Base-by-base conservation (phyloP, 116 monocot genomes). In the Phalaenopsis hybrid region DNA sequence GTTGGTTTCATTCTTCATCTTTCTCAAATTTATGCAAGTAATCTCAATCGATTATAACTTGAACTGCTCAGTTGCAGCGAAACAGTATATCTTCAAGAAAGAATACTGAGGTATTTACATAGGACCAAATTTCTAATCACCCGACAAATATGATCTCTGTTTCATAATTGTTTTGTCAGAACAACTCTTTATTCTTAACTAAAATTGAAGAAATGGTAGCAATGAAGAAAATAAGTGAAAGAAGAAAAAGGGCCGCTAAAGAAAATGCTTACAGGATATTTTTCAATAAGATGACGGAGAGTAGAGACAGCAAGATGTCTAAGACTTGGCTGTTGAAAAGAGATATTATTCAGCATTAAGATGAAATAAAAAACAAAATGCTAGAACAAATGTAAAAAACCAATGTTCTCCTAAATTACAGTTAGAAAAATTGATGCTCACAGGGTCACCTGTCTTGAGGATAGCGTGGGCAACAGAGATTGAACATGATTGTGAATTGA, bases 241-340 rank as follows among this genome's bases (percentile, higher is more conserved):
- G 21, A 11, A 51, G 20, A 77, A 1, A 51, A 25, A 5, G 51
- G 5, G 12, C 1, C 0, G 25, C 63, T 4, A 55, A 77, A 15
- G 25, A 57, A 75, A 48, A 81, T 44, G 81, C 89, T 89, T 87
- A 98, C 98, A 79, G 98, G 88, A 79, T 99, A 90, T 69, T 91
- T 95, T 81, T 99, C 95, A 85, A 99, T 93, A 72, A 99, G 87
- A 81, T 99, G 98, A 4, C 74, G 81, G 82, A 99, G 75, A 70
- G 98, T 99, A 61, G 95, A 99, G 18, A 89, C 92, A 78, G 98
- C 95, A 80, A 99, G 90, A 85, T 95, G 83, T 77, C 98, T 87
- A 85, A 99, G 93, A 57, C 85, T 91, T 80, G 95, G 95, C 98
- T 99, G 94, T 94, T 51, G 45, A 12, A 72, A 82, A 83, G 23